Conservation (phyloP, 176 grass and related monocot species). For the Rhipidocladum racemiflorum region DNA sequence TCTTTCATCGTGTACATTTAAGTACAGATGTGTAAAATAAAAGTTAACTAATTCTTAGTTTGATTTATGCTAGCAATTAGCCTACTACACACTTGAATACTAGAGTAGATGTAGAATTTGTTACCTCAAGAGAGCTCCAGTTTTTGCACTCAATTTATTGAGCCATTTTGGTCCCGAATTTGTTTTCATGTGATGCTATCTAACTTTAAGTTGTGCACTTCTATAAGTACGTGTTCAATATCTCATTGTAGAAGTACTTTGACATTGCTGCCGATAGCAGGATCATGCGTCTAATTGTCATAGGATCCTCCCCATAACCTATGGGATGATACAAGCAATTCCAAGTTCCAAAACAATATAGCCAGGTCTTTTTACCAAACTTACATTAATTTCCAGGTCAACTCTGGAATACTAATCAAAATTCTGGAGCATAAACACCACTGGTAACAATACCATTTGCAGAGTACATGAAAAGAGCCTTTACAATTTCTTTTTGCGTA, state of each 20-base stretch:
- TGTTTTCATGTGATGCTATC: not conserved
- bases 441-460: not conserved
- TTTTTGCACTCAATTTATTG: not conserved
- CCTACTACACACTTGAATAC: not conserved
- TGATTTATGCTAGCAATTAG: not conserved
- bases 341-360: constrained; percentile 14
- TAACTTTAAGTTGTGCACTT: not conserved
- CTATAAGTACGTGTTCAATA: not conserved
- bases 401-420: not conserved
- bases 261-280: not conserved
- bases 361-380: not conserved
- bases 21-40: not conserved
- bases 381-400: constrained; percentile 14
- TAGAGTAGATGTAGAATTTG: constrained; percentile 1
- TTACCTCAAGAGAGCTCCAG: not conserved
- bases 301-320: not conserved
- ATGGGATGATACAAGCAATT: not conserved
- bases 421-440: not conserved
- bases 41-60: not conserved
- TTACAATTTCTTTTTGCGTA: constrained; percentile 28
- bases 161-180: not conserved
- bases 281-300: not conserved
- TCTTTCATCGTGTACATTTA: not conserved
- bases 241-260: not conserved
- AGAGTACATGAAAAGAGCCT: not conserved